phyloP scores from a whole-genome alignment of 306 rosid genomes.

The Ceratonia siliqua region DNA sequence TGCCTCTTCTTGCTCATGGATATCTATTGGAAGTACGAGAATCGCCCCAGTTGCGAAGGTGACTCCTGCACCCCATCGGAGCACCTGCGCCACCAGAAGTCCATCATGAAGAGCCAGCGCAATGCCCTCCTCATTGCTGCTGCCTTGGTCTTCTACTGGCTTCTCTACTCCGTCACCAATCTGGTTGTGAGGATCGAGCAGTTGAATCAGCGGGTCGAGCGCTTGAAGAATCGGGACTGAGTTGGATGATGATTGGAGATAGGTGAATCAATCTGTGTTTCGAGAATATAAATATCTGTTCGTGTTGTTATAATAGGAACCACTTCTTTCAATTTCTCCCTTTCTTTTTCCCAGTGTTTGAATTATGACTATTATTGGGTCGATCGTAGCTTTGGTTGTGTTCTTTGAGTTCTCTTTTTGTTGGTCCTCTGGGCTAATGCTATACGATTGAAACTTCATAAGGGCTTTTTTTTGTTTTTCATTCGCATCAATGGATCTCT shows the following conservation, averaged over 20 bases:
- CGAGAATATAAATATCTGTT: background rate
- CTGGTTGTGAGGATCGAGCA: constrained; percentile 79
- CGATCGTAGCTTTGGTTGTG: background rate
- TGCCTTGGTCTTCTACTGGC: constrained; percentile 90
- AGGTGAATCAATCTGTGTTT: background rate
- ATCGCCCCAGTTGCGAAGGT: constrained; percentile 62
- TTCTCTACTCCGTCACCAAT: constrained; percentile 83
- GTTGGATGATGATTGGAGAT: background rate
- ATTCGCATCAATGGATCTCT: background rate
- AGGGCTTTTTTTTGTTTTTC: background rate
- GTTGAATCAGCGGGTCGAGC: constrained; percentile 82
- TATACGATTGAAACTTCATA: background rate
- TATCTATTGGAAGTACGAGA: constrained; percentile 98
- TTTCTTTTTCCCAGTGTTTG: background rate
- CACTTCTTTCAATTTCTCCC: background rate
- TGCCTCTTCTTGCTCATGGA: constrained; percentile 91
- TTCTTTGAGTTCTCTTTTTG: background rate
- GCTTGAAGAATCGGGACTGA: constrained; percentile 82
- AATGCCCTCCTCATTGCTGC: constrained; percentile 91
- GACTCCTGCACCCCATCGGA: constrained; percentile 87
- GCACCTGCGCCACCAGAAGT: constrained; percentile 89
- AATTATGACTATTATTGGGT: constrained; percentile 22
- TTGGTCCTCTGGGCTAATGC: background rate
- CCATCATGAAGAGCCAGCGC: constrained; percentile 98
- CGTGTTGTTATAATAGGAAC: background rate